Percentiles rank a stretch among this genome's conserved stretches.
Evolutionary conservation across 805 yeast genomes (phyloP).

Genomic region (Yarrowia sp.): DNA sequence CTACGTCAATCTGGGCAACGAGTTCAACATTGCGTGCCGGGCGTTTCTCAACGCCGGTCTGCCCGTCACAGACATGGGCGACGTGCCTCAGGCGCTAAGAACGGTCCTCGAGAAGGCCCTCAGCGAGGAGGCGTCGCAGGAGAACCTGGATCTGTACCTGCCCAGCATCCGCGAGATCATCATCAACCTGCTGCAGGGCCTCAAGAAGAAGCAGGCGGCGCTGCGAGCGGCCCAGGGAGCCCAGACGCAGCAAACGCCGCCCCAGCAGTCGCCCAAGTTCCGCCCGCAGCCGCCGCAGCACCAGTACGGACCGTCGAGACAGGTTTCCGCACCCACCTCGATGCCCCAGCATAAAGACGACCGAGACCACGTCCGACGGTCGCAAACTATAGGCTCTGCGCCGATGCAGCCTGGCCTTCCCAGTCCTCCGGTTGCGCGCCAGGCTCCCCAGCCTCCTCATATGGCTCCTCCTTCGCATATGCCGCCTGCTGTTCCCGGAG

Average conservation of each 20-base stretch:
- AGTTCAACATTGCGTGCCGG: constrained; percentile 79
- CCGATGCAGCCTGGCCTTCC: background rate
- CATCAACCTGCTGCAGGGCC: constrained; percentile 69
- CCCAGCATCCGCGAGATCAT: constrained; percentile 86
- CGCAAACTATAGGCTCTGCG: constrained; percentile 10
- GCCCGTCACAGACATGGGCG: constrained; percentile 75
- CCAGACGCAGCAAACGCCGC: background rate
- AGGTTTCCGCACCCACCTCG: constrained; percentile 15
- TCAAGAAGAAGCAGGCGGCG: constrained; percentile 73
- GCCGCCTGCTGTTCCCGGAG: background rate
- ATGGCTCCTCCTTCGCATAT: background rate
- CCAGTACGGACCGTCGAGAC: constrained; percentile 16
- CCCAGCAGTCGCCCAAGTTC: background rate
- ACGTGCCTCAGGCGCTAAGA: constrained; percentile 81
- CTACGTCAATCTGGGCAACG: constrained; percentile 89
- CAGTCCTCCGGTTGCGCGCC: constrained; percentile 7
- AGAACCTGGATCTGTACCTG: constrained; percentile 70
- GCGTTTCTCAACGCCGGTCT: constrained; percentile 78
- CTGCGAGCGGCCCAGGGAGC: constrained; percentile 40
- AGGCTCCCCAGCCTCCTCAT: constrained; percentile 1
- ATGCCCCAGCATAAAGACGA: constrained; percentile 5
- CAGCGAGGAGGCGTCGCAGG: constrained; percentile 80
- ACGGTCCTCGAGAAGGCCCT: constrained; percentile 81
- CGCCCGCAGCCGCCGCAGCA: constrained; percentile 24
- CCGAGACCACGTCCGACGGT: constrained; percentile 19